These are phyloP conservation scores for Neckera pumila DNA, from an alignment of 225 moss, liverwort and hornwort genomes.

Conservation along the genomic window DNA sequence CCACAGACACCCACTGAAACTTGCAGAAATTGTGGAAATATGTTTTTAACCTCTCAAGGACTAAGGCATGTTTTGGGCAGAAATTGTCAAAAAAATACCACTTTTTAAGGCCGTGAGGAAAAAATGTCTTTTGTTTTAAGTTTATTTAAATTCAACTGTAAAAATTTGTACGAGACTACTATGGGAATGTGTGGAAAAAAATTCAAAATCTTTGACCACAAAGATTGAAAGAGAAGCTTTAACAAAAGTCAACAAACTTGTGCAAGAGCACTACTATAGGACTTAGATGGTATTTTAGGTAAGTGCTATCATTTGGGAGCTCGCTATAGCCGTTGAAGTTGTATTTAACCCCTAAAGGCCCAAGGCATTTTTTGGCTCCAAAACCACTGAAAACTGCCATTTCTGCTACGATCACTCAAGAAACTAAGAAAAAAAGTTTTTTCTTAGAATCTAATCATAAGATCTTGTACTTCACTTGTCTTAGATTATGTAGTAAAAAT, in stretches of 20 bases:
- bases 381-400: too few species aligned
- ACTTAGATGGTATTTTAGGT: background rate
- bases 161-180: too few species aligned
- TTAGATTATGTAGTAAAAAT: too few species aligned
- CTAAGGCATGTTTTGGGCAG: background rate
- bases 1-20: background rate
- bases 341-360: too few species aligned
- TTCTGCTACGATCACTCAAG: too few species aligned
- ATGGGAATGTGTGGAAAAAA: background rate
- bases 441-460: too few species aligned
- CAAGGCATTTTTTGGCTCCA: too few species aligned
- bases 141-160: background rate
- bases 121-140: background rate
- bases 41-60: background rate
- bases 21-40: background rate
- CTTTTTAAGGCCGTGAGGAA: fast-evolving
- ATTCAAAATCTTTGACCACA: fast-evolving
- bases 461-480: too few species aligned
- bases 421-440: too few species aligned
- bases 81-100: too few species aligned
- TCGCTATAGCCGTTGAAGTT: fast-evolving
- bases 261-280: fast-evolving
- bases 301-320: background rate
- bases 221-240: background rate
- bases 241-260: fast-evolving